Conservation (phyloP, 176 grass and related monocot genomes). For the Oryza glumipatula region DNA sequence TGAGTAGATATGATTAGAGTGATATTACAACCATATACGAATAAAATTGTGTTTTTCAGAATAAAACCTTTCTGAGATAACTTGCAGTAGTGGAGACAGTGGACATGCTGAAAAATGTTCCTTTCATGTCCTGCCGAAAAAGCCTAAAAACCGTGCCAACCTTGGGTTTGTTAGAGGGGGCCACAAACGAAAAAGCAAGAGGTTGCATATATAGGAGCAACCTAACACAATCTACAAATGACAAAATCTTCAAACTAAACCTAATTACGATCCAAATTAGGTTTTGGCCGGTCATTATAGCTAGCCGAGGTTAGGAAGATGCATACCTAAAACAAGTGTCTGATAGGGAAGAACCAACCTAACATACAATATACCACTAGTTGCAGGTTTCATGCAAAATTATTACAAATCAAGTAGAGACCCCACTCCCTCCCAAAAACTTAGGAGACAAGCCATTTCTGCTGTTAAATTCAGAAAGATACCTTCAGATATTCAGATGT, state of each 20-base stretch:
- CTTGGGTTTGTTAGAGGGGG: conserved; percentile 27
- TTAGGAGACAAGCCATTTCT: conserved; percentile 33
- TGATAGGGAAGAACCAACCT: not conserved
- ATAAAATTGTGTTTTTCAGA: not conserved
- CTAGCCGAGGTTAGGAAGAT: conserved; percentile 42
- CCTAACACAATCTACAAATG: conserved; percentile 61
- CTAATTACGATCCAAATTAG: conserved; percentile 54
- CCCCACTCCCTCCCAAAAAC: conserved; percentile 18
- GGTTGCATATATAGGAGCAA: conserved; percentile 28
- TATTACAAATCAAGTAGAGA: not conserved
- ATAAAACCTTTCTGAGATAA: conserved; percentile 5
- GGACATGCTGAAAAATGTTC: conserved; percentile 41
- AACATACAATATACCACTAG: conserved; percentile 1
- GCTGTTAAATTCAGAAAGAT: not conserved
- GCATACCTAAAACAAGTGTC: conserved; percentile 45
- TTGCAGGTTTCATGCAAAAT: conserved; percentile 18
- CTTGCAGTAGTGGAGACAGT: conserved; percentile 23
- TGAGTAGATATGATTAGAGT: not conserved
- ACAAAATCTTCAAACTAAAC: conserved; percentile 42
- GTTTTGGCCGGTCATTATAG: conserved; percentile 51
- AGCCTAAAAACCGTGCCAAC: conserved; percentile 41
- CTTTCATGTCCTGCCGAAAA: conserved; percentile 52
- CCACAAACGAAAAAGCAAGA: not conserved
- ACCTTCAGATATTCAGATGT: not conserved
- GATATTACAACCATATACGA: not conserved